Conservation (phyloP, 306 rosid genomes). For the Malus asiatica region DNA sequence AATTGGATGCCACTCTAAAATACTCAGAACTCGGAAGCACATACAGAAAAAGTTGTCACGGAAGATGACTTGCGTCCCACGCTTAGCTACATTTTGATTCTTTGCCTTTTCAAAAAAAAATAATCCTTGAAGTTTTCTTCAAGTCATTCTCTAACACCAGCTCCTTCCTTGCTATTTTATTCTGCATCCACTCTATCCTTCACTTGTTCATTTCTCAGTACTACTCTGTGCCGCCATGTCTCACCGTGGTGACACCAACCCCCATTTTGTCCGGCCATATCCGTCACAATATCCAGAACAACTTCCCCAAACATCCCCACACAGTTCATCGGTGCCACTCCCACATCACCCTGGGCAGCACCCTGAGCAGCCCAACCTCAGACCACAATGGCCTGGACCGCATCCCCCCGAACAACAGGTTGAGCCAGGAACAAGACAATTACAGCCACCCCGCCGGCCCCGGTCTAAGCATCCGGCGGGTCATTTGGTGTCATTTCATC, state of each 20-base stretch:
- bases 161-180: constrained; percentile 6
- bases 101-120: constrained; percentile 50
- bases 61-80: constrained; percentile 44
- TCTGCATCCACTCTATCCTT: constrained; percentile 1
- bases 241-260: constrained; percentile 50
- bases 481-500: not conserved
- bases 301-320: constrained; percentile 3
- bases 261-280: constrained; percentile 47
- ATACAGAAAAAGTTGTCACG: not conserved
- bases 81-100: constrained; percentile 50
- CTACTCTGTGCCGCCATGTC: constrained; percentile 29
- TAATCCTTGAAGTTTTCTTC: constrained; percentile 69
- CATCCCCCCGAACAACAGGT: not conserved
- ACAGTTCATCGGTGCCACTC: not conserved
- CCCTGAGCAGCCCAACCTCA: not conserved
- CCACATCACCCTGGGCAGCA: constrained; percentile 11
- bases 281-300: constrained; percentile 1
- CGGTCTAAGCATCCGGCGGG: not conserved
- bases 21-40: not conserved
- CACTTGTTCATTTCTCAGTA: constrained; percentile 15
- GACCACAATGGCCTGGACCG: not conserved
- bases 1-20: not conserved
- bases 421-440: not conserved
- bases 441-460: not conserved
- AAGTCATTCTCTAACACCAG: constrained; percentile 63